phyloP scores from a whole-genome alignment of 148 eudicot species.

The Chenopodium suecicum region DNA sequence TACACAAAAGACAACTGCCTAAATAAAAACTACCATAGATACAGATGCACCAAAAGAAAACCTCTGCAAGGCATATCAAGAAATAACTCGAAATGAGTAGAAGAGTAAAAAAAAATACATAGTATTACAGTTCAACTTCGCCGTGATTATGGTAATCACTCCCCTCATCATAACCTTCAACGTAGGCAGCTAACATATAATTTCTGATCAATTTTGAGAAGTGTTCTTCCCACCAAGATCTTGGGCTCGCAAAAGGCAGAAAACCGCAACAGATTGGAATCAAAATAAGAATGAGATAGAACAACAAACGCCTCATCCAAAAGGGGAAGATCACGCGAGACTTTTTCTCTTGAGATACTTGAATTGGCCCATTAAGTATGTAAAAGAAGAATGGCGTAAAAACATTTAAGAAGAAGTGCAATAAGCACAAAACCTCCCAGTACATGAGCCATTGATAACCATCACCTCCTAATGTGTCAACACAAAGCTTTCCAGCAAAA shows the following conservation, averaged over 20 bases:
- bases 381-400: constrained; percentile 42
- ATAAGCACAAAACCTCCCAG: constrained; percentile 64
- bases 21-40: not conserved
- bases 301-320: constrained; percentile 58
- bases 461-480: constrained; percentile 87
- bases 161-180: constrained; percentile 14
- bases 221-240: constrained; percentile 86
- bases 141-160: not conserved
- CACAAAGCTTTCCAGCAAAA: constrained; percentile 68
- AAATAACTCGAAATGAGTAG: not conserved
- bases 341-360: constrained; percentile 29
- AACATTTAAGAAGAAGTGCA: constrained; percentile 61
- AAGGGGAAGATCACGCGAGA: constrained; percentile 38
- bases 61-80: not conserved
- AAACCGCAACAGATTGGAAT: constrained; percentile 75
- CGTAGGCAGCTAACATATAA: constrained; percentile 29
- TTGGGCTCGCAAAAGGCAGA: constrained; percentile 64
- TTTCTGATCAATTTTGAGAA: constrained; percentile 37
- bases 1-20: constrained; percentile 1
- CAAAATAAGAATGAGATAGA: constrained; percentile 39
- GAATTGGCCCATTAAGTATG: constrained; percentile 64
- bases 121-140: not conserved
- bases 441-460: constrained; percentile 72
- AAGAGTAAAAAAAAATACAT: not conserved
- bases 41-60: not conserved